Evolutionary conservation across 345 rosid species (phyloP).

Genomic region (Brassica incana): DNA sequence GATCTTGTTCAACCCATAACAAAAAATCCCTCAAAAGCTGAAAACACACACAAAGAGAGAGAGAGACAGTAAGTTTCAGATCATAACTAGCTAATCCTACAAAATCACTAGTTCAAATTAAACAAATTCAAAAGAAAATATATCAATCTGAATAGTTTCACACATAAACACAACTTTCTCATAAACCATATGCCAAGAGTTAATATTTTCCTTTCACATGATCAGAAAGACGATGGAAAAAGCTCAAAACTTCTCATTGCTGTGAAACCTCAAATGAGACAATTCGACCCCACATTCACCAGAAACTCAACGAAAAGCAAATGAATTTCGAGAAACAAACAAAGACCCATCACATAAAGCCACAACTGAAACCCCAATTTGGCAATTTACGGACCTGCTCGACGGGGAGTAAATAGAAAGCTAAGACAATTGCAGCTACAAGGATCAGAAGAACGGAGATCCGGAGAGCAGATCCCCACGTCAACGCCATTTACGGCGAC

Average conservation of each 20-base stretch:
- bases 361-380: slow-evolving; percentile 12
- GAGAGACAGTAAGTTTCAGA: slow-evolving; percentile 19
- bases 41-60: slow-evolving; percentile 17
- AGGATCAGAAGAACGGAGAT: slow-evolving; percentile 66
- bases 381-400: slow-evolving; percentile 56
- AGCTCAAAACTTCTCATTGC: background rate
- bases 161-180: slow-evolving; percentile 1
- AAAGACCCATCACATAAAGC: slow-evolving; percentile 21
- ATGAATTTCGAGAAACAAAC: slow-evolving; percentile 9
- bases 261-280: background rate
- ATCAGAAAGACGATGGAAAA: background rate
- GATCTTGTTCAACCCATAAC: slow-evolving; percentile 88
- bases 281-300: background rate
- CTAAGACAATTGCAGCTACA: slow-evolving; percentile 62
- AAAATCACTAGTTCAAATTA: background rate
- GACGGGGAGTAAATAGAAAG: slow-evolving; percentile 87
- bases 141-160: background rate
- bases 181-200: background rate
- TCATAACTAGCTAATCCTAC: background rate
- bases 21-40: slow-evolving; percentile 93
- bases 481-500: slow-evolving; percentile 62
- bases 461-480: slow-evolving; percentile 76
- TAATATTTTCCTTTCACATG: background rate
- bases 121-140: background rate
- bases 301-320: background rate